Base-by-base conservation (phyloP, 2,329 filamentous ascomycete species). In the Piedraia hortae region DNA sequence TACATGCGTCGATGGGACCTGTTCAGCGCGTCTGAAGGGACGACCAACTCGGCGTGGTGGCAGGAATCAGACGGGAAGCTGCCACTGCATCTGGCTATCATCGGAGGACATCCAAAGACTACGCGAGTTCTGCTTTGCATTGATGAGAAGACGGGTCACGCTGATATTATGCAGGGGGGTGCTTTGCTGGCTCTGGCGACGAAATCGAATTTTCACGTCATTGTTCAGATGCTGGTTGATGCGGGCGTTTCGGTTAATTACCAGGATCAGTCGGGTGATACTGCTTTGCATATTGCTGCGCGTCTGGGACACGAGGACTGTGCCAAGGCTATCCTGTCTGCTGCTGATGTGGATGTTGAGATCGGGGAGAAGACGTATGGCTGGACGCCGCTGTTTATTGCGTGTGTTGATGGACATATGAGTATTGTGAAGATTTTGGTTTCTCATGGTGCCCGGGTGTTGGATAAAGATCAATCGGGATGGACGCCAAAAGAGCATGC, bases 401-500 rank as follows among this genome's bases (percentile, higher is more conserved):
- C 82, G 6, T 74, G 72, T 24, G 82, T 93, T 2, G 80, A 97
- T 37, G 82, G 82, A 0, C 70, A 78, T 31, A 45, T 77, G 6
- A 47, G 57, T 0, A 62, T 90, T 18, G 73, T 73, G 1, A 59
- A 78, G 37, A 53, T 85, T 12, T 54, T 97, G 4, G 59, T 89
- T 18, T 60, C 69, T 21, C 69, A 71, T 11, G 75, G 75, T 1
- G 75, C 77, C 0, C 63, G 88, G 27, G 48, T 77, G 3, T 65
- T 68, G 25, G 66, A 61, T 26, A 50, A 56, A 4, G 85, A 97
- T 43, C 71, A 69, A 1, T 91, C 78, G 19, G 82, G 82, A 5
- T 97, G 85, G 85, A 85, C 73, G 3, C 71, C 80, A 1, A 77
- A 70, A 40, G 85, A 97, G 40, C 85, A 97, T 43, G 82, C 85